These are phyloP conservation scores for Solanum phureja DNA, from an alignment of 257 asterid genomes.

Conservation along the genomic window DNA sequence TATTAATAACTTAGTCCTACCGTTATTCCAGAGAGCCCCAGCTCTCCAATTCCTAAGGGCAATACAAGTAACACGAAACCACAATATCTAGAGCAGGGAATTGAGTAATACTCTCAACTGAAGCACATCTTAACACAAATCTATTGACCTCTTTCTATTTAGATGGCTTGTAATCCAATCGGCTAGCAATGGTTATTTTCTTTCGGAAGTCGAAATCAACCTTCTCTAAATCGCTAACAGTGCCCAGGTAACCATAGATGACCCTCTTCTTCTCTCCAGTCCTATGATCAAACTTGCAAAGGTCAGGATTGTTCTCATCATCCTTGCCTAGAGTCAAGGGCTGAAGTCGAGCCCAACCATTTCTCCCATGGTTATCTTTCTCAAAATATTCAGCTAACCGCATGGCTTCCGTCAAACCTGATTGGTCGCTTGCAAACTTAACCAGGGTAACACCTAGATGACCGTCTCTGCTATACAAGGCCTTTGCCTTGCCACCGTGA, in stretches of 20 bases:
- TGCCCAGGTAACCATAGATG: slow-evolving; percentile 72
- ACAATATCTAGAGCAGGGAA: background rate
- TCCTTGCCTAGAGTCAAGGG: slow-evolving; percentile 36
- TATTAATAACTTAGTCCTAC: background rate
- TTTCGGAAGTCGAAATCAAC: slow-evolving; percentile 66
- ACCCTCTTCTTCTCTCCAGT: slow-evolving; percentile 59
- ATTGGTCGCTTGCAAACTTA: slow-evolving; percentile 53
- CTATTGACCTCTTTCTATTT: slow-evolving; percentile 8
- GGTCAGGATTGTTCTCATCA: slow-evolving; percentile 69
- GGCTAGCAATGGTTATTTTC: slow-evolving; percentile 54
- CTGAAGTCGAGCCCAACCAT: slow-evolving; percentile 61
- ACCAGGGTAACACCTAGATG: slow-evolving; percentile 66
- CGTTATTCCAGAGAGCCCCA: background rate
- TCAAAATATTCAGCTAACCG: slow-evolving; percentile 54
- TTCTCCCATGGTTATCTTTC: slow-evolving; percentile 57
- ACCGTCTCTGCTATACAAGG: slow-evolving; percentile 73
- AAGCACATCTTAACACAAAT: background rate
- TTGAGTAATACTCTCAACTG: background rate
- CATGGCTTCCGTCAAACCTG: slow-evolving; percentile 72
- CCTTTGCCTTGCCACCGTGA: slow-evolving; percentile 67
- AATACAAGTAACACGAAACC: background rate
- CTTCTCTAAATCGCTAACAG: slow-evolving; percentile 69
- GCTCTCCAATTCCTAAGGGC: background rate
- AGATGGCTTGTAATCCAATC: slow-evolving; percentile 29
- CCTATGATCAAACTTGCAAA: slow-evolving; percentile 44